phyloP scores from a whole-genome alignment of 164 flowering plant genomes.

The Nymphaea colorata region DNA sequence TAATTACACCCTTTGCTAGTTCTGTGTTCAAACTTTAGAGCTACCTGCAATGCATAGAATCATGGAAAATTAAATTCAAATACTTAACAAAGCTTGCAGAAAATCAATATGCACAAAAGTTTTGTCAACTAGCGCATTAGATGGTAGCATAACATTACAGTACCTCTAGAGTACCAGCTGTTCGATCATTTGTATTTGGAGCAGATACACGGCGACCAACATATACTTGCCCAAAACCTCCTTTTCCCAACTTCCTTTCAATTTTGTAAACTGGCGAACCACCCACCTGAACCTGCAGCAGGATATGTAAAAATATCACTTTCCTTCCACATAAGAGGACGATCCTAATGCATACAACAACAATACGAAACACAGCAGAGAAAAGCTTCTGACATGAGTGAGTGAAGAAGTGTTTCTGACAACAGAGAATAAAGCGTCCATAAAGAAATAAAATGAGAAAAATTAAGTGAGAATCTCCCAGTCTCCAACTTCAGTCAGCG shows the following conservation, averaged over 20 bases:
- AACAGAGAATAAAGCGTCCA: no score
- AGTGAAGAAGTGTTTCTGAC: no score
- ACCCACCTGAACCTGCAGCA: slow-evolving; percentile 70
- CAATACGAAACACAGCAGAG: no score
- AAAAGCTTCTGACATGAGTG: no score
- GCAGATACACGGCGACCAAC: slow-evolving; percentile 57
- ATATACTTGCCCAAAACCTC: slow-evolving; percentile 92
- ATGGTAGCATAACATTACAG: background rate
- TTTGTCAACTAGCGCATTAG: background rate
- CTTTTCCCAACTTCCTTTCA: slow-evolving; percentile 79
- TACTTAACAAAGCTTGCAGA: background rate
- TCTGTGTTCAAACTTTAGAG: slow-evolving; percentile 78
- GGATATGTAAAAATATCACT: background rate
- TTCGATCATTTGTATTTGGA: slow-evolving; percentile 24
- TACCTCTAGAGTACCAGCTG: slow-evolving; percentile 62
- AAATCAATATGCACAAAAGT: no score
- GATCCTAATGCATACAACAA: no score
- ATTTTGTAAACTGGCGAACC: slow-evolving; percentile 56
- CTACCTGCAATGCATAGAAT: slow-evolving; percentile 39
- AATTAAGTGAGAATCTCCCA: no score
- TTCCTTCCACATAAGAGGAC: no score
- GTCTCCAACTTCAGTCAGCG: no score
- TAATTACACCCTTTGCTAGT: slow-evolving; percentile 81
- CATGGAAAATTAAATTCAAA: background rate
- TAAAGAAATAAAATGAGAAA: no score